Base-by-base conservation (phyloP, 805 yeast species). In the Millerozyma miso region DNA sequence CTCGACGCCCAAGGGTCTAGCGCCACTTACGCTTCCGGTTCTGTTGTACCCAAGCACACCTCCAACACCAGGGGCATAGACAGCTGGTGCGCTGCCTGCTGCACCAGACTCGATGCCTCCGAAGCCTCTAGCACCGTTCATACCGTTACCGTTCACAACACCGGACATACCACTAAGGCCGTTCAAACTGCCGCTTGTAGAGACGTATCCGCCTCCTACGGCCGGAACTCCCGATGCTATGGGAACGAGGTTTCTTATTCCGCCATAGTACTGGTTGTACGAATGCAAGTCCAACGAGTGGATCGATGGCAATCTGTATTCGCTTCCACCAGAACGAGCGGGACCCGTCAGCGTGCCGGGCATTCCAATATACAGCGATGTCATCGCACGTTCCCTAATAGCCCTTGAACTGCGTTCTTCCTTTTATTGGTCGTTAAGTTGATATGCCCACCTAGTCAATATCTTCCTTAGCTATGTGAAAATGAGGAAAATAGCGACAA, bases 251-350 rank as follows among this genome's bases (percentile, higher is more conserved):
- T 23, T 23, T 23, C 29, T 23, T 6, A 23, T 23, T 10, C 29
- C 29, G 10, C 29, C 29, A 23, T 23, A 23, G 6, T 23, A 6
- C 29, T 23, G 39, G 37, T 35, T 23, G 15, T 38, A 37, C 50
- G 57, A 29, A 6, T 65, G 65, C 44, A 65, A 51, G 36, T 67
- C 69, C 56, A 67, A 59, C 40, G 65, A 55, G 42, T 58, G 64
- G 39, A 67, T 65, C 17, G 69, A 57, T 17, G 73, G 73, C 20
- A 67, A 57, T 37, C 44, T 49, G 40, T 36, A 41, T 18, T 19
- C 39, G 8, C 33, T 29, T 13, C 39, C 32, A 26, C 40, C 43
- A 5, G 40, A 39, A n/a, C 31, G 34, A 23, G 35, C 16, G 10
- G 29, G 29, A 6, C 29, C 29, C 10, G 29, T 23, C 29, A 23